Percentiles rank a stretch among this genome's conserved stretches.
Conservation (phyloP, 805 yeast species). For the Yamadazyma sp. region DNA sequence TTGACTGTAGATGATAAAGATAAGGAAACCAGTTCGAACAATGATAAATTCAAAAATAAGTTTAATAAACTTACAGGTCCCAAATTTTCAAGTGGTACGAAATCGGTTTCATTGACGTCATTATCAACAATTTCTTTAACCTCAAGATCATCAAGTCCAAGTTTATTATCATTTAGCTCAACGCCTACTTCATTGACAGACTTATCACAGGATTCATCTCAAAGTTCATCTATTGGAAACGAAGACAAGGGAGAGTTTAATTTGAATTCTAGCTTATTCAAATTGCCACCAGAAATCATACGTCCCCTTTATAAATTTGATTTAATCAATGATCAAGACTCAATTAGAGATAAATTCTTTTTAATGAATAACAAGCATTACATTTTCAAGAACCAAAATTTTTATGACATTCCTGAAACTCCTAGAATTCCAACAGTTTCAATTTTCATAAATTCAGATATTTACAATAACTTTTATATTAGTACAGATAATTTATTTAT, state of each 20-base stretch:
- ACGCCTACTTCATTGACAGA: conserved; percentile 36
- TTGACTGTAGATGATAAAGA: conserved; percentile 29
- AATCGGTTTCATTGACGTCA: conserved; percentile 35
- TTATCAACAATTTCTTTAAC: conserved; percentile 27
- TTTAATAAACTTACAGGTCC: neutral
- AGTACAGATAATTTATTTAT: conserved; percentile 26
- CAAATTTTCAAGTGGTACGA: conserved; percentile 15
- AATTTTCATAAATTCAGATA: conserved; percentile 29
- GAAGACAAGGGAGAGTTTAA: neutral
- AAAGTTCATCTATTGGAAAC: conserved; percentile 1
- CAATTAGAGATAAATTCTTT: conserved; percentile 30
- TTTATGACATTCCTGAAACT: conserved; percentile 15
- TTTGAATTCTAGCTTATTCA: conserved; percentile 29
- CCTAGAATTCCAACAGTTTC: conserved; percentile 30
- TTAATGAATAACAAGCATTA: conserved; percentile 17
- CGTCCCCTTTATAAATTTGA: conserved; percentile 49
- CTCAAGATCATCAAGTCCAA: conserved; percentile 37
- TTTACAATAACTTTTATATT: conserved; percentile 27
- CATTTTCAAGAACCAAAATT: conserved; percentile 4
- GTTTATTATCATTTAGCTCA: conserved; percentile 34
- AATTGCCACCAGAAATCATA: conserved; percentile 42
- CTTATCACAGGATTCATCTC: conserved; percentile 23
- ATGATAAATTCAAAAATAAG: neutral
- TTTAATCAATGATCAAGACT: conserved; percentile 40
- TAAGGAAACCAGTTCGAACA: neutral